Conservation (phyloP, 495 filamentous ascomycete genomes). For the Penicillium bovifimosum region DNA sequence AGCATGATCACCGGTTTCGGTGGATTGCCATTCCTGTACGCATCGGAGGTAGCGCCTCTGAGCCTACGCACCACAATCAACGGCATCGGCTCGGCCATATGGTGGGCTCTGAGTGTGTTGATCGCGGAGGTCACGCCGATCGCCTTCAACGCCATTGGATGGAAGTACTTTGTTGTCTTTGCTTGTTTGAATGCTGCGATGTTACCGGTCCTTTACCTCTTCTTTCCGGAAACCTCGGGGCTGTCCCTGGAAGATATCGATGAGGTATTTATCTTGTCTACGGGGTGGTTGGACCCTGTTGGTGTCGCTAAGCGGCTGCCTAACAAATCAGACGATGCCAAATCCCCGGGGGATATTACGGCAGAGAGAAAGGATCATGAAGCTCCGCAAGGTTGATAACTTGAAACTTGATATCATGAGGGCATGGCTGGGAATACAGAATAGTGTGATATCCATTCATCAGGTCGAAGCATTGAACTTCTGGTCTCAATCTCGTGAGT, state of each 20-base stretch:
- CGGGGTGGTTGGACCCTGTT: neutral
- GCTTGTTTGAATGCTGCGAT: slow-evolving; percentile 11
- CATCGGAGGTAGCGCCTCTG: slow-evolving; percentile 47
- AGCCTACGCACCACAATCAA: slow-evolving; percentile 42
- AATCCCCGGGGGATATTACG: neutral
- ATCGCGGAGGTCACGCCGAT: slow-evolving; percentile 21
- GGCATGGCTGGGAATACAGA: no score
- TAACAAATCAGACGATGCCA: neutral
- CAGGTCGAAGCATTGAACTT: no score
- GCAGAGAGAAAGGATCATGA: neutral
- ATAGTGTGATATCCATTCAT: no score
- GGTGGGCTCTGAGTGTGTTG: slow-evolving; percentile 35
- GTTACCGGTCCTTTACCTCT: slow-evolving; percentile 31
- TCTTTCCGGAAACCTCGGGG: slow-evolving; percentile 50
- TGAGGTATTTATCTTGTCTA: slow-evolving; percentile 38
- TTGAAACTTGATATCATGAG: no score
- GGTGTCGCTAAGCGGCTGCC: neutral
- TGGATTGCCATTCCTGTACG: slow-evolving; percentile 49
- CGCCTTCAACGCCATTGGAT: slow-evolving; percentile 12
- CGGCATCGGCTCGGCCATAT: slow-evolving; percentile 37
- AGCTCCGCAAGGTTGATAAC: neutral
- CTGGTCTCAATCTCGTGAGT: no score
- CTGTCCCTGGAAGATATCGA: slow-evolving; percentile 52
- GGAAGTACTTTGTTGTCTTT: slow-evolving; percentile 20
- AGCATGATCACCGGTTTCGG: slow-evolving; percentile 48